phyloP scores from a whole-genome alignment of 768 basidiomycete genomes.

The Paxillus involutus region DNA sequence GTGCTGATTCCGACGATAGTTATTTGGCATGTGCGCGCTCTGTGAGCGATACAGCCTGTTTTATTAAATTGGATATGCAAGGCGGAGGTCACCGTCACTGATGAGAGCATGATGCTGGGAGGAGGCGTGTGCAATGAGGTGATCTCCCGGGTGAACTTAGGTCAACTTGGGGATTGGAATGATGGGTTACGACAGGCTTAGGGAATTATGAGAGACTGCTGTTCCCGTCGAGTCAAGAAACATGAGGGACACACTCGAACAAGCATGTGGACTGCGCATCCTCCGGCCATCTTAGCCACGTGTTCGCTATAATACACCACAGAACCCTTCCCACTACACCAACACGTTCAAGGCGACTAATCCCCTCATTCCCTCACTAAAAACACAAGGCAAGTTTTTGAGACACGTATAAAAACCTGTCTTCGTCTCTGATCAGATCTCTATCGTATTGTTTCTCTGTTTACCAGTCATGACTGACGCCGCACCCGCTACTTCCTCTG shows the following conservation, averaged over 20 bases:
- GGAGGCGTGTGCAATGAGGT: constrained; percentile 3
- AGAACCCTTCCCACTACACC: constrained; percentile 16
- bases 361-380: constrained; percentile 14
- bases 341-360: constrained; percentile 12
- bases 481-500: constrained; percentile 54
- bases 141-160: not conserved
- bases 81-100: not conserved
- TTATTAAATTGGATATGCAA: not conserved
- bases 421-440: not conserved
- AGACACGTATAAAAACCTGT: constrained; percentile 27
- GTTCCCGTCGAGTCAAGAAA: constrained; percentile 5
- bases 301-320: constrained; percentile 7
- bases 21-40: constrained; percentile 5
- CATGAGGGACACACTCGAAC: constrained; percentile 6
- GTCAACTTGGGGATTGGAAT: not conserved
- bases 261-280: constrained; percentile 10
- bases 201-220: not conserved
- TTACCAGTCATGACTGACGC: constrained; percentile 53
- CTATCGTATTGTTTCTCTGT: not conserved
- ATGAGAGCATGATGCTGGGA: not conserved
- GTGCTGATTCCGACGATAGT: constrained; percentile 3
- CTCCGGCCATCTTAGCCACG: constrained; percentile 12
- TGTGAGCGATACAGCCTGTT: constrained; percentile 2
- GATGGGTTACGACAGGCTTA: not conserved
- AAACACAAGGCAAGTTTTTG: constrained; percentile 26